Evolutionary conservation across 148 eudicot species (phyloP).

Genomic region (Nepenthes mirabilis): DNA sequence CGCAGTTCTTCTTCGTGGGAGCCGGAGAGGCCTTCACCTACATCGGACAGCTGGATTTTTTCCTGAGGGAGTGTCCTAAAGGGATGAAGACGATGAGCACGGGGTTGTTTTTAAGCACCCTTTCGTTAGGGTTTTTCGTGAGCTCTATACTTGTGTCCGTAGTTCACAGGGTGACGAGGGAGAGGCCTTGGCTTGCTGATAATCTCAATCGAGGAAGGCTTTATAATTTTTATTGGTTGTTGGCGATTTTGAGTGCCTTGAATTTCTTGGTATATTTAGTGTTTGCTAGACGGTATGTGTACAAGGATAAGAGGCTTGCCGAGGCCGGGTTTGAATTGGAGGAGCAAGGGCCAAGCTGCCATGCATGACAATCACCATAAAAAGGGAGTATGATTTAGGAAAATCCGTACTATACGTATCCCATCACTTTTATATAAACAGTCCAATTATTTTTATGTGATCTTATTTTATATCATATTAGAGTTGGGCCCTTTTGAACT

Average conservation of each 20-base stretch:
- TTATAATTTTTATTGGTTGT: conserved; percentile 68
- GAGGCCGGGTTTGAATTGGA: conserved; percentile 45
- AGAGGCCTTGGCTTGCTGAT: conserved; percentile 73
- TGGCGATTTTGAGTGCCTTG: conserved; percentile 36
- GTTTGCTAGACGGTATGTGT: conserved; percentile 52
- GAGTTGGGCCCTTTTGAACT: too few relatives aligned
- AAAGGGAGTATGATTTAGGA: too few relatives aligned
- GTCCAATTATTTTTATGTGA: too few relatives aligned
- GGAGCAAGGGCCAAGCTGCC: conserved; percentile 21
- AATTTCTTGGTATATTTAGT: conserved; percentile 45
- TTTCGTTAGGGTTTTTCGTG: conserved; percentile 67
- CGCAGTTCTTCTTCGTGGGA: conserved; percentile 71
- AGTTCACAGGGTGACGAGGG: conserved; percentile 47
- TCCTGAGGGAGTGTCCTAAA: conserved; percentile 81
- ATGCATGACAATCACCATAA: not conserved
- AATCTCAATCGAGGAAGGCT: conserved; percentile 76
- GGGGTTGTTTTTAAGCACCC: conserved; percentile 72
- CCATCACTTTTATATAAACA: too few relatives aligned
- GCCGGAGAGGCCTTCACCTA: conserved; percentile 90
- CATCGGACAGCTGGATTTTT: conserved; percentile 82
- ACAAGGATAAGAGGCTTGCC: conserved; percentile 66
- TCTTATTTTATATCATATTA: too few relatives aligned
- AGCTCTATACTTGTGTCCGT: conserved; percentile 58
- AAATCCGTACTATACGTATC: too few relatives aligned
- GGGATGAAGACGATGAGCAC: conserved; percentile 99